phyloP scores from a whole-genome alignment of 495 filamentous ascomycete species.

The Aspergillus cavernicola region DNA sequence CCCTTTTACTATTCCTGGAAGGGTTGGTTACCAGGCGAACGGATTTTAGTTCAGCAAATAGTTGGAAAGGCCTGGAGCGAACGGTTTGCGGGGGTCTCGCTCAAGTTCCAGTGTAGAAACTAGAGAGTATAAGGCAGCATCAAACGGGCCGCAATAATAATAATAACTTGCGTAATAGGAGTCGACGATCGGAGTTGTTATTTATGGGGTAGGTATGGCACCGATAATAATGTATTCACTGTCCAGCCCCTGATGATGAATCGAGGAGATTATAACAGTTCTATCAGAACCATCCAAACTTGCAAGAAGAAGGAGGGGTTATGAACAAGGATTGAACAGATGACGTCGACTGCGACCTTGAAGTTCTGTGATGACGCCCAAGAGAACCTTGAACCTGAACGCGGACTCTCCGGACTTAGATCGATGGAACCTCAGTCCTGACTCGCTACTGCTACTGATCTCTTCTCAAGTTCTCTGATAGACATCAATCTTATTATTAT shows the following conservation, averaged over 20 bases:
- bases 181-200: no score
- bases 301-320: slow-evolving; percentile 6
- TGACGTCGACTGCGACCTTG: slow-evolving; percentile 30
- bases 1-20: slow-evolving; percentile 6
- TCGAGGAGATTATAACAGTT: no score
- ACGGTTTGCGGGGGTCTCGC: slow-evolving; percentile 23
- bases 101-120: not conserved
- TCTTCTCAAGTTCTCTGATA: no score
- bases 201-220: no score
- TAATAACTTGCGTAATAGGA: no score
- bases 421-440: slow-evolving; percentile 3
- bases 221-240: no score
- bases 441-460: not conserved
- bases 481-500: no score
- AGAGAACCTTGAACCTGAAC: slow-evolving; percentile 6
- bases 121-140: slow-evolving; percentile 3
- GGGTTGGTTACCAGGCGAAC: slow-evolving; percentile 24
- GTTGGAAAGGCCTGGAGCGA: slow-evolving; percentile 22
- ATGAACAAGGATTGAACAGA: slow-evolving; percentile 12
- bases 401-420: slow-evolving; percentile 17
- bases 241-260: no score
- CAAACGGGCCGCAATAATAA: no score
- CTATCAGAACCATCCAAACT: no score
- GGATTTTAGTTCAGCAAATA: slow-evolving; percentile 6
- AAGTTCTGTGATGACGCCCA: slow-evolving; percentile 22